Conservation (phyloP, 2,329 filamentous ascomycete genomes). For the Ambrosiella beaveri region DNA sequence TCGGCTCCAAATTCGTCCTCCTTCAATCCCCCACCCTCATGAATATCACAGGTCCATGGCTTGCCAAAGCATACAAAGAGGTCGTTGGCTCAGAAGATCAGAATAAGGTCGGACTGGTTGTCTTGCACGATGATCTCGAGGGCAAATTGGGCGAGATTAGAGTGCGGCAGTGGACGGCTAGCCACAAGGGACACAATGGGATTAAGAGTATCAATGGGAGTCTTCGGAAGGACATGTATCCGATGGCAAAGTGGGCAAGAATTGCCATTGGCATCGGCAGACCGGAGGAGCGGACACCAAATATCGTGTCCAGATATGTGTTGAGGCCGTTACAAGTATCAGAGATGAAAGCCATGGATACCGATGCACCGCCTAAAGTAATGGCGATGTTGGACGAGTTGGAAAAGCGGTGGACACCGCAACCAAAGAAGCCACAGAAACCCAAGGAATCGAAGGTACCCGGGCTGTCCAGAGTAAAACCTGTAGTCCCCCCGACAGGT, state of each 20-base stretch:
- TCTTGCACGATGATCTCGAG: conserved; percentile 85
- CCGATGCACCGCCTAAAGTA: conserved; percentile 25
- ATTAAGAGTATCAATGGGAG: conserved; percentile 46
- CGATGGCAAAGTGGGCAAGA: conserved; percentile 31
- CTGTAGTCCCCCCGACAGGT: no score
- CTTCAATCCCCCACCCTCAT: conserved; percentile 63
- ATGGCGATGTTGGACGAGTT: conserved; percentile 18
- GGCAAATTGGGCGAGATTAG: conserved; percentile 48
- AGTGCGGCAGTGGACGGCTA: conserved; percentile 44
- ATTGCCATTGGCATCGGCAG: conserved; percentile 81
- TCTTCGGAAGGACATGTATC: conserved; percentile 27
- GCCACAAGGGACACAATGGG: conserved; percentile 57
- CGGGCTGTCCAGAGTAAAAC: no score
- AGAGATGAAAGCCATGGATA: conserved; percentile 35
- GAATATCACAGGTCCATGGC: conserved; percentile 65
- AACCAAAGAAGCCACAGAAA: no score
- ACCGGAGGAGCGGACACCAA: conserved; percentile 48
- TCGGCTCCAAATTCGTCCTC: conserved; percentile 41
- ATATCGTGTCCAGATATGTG: conserved; percentile 61
- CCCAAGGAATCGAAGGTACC: no score
- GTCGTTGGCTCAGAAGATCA: conserved; percentile 24
- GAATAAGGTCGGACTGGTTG: conserved; percentile 37
- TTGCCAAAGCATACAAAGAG: conserved; percentile 48
- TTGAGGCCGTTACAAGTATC: conserved; percentile 44
- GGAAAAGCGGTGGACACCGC: not conserved